These are phyloP conservation scores for Xylariales sp. DNA, from an alignment of 2,329 filamentous ascomycete species.

Conservation along the genomic window DNA sequence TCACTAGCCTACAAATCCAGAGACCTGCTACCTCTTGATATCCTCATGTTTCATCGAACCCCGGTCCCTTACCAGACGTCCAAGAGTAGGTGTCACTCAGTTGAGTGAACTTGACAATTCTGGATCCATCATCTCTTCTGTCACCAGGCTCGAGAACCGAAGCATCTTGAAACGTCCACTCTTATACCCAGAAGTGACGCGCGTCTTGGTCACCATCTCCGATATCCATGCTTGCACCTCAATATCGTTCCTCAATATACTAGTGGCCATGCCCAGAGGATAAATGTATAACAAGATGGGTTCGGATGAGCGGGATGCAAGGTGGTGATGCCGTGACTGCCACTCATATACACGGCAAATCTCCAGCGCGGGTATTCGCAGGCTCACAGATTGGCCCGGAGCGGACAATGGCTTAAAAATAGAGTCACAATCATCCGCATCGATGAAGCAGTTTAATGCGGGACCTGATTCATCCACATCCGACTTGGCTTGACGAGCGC, in stretches of 20 bases:
- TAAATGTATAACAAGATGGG: neutral
- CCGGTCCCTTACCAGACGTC: no score
- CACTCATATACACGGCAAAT: no score
- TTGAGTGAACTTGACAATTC: no score
- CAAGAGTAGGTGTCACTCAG: no score
- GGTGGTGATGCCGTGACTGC: neutral
- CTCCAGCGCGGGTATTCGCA: neutral
- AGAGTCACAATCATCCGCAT: neutral
- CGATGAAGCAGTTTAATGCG: neutral
- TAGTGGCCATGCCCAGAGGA: neutral
- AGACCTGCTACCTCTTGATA: no score
- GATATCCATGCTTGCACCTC: neutral
- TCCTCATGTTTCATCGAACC: no score
- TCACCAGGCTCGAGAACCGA: no score
- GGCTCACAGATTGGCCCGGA: neutral
- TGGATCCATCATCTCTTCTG: no score
- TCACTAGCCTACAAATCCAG: no score
- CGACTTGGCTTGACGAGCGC: neutral
- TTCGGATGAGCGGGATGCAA: neutral
- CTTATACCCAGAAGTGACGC: neutral
- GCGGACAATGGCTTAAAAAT: neutral
- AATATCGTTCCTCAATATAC: neutral
- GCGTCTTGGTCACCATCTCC: neutral
- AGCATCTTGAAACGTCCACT: neutral
- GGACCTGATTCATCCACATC: neutral